phyloP scores from a whole-genome alignment of 2,329 filamentous ascomycete genomes.

The Hypoxylon sp. region DNA sequence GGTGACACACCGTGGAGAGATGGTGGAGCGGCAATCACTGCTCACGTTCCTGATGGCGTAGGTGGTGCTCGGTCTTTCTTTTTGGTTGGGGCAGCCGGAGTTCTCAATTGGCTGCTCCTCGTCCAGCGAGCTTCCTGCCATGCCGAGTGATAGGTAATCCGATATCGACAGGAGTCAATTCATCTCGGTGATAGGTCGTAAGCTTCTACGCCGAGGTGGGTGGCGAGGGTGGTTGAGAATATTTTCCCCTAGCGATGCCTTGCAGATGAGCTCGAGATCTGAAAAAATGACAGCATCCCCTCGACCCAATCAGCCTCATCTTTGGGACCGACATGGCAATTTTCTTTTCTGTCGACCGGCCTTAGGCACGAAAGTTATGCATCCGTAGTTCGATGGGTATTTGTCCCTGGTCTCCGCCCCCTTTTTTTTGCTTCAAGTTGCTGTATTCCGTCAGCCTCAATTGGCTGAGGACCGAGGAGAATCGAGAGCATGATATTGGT shows the following conservation, averaged over 20 bases:
- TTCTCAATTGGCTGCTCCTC: neutral
- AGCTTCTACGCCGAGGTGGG: neutral
- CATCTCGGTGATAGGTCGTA: neutral
- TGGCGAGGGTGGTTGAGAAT: slow-evolving; percentile 7
- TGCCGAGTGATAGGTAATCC: neutral
- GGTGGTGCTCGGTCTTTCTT: neutral
- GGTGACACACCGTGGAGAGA: neutral
- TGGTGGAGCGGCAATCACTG: slow-evolving; percentile 1
- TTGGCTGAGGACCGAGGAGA: slow-evolving; percentile 30
- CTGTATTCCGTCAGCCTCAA: slow-evolving; percentile 20
- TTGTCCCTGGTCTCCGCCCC: slow-evolving; percentile 6
- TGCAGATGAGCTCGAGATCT: slow-evolving; percentile 3
- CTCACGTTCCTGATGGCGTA: neutral
- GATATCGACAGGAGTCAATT: neutral
- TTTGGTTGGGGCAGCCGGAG: neutral
- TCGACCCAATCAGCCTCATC: slow-evolving; percentile 21
- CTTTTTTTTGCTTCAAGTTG: slow-evolving; percentile 19
- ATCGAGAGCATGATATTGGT: slow-evolving; percentile 28
- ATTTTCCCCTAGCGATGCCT: slow-evolving; percentile 5
- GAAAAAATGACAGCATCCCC: slow-evolving; percentile 4
- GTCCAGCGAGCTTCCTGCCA: neutral
- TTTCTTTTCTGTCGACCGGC: slow-evolving; percentile 2
- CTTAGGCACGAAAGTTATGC: slow-evolving; percentile 24
- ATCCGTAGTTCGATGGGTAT: slow-evolving; percentile 10
- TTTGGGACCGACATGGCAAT: slow-evolving; percentile 5